Evolutionary conservation across 768 basidiomycete species (phyloP).

Genomic region (Auricularia auricula-judae): DNA sequence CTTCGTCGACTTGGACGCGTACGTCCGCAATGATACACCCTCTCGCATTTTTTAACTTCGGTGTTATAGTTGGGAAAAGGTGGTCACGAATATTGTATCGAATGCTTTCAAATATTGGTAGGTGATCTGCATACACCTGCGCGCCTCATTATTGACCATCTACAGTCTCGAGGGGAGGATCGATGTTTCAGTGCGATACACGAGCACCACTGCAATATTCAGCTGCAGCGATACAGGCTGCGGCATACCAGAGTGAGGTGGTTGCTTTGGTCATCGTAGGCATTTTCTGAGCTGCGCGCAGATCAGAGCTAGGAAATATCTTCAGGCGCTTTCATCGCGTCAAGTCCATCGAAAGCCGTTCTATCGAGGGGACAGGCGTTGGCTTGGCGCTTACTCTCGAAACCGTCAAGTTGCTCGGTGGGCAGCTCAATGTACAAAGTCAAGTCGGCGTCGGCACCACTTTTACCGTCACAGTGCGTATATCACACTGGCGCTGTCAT

Average conservation of each 20-base stretch:
- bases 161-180: background rate
- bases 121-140: background rate
- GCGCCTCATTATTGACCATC: background rate
- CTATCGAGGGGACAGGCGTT: background rate
- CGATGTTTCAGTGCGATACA: background rate
- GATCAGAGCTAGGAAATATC: background rate
- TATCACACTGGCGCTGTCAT: too few relatives aligned
- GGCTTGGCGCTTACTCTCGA: background rate
- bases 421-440: background rate
- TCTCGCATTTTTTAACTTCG: too few relatives aligned
- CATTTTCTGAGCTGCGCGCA: background rate
- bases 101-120: background rate
- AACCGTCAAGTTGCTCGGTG: background rate
- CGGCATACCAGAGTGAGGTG: background rate
- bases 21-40: background rate
- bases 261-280: background rate
- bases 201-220: background rate
- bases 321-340: background rate
- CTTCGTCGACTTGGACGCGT: background rate
- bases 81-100: background rate
- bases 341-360: background rate
- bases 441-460: background rate
- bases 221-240: background rate
- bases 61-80: background rate
- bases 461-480: background rate